These are phyloP conservation scores for Rhodamnia argentea DNA, from an alignment of 345 rosid species.

Conservation along the genomic window DNA sequence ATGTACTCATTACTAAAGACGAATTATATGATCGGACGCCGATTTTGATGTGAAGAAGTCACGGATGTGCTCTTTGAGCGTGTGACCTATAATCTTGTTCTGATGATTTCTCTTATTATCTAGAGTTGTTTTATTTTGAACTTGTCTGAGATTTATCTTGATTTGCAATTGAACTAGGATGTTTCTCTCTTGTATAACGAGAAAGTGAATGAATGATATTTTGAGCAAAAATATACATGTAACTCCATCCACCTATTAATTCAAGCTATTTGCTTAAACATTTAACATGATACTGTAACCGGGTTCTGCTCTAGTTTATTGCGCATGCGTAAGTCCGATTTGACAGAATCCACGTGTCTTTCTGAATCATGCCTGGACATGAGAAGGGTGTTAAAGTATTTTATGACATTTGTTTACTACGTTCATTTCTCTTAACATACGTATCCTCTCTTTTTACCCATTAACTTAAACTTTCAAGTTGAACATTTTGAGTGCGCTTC, in stretches of 20 bases:
- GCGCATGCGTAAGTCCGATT: accelerated
- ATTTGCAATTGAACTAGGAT: no score
- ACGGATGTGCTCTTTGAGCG: no score
- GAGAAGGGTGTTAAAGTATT: not conserved
- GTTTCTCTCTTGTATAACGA: no score
- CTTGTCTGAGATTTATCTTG: no score
- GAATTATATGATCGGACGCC: accelerated
- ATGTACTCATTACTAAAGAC: no score
- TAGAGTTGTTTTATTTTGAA: no score
- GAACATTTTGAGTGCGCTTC: not conserved
- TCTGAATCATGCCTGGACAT: accelerated
- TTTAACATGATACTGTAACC: not conserved
- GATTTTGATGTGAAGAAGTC: no score
- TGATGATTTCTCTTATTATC: no score
- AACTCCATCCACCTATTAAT: not conserved
- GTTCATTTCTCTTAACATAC: not conserved
- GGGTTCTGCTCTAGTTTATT: not conserved
- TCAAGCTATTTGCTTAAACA: not conserved
- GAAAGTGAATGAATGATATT: no score
- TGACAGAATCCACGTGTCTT: not conserved
- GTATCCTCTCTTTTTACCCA: not conserved
- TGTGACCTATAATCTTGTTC: no score
- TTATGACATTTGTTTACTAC: not conserved
- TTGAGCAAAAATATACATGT: not conserved
- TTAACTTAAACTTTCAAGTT: not conserved